Evolutionary conservation across 495 filamentous ascomycete species (phyloP).

Genomic region (Cercophora sp.): DNA sequence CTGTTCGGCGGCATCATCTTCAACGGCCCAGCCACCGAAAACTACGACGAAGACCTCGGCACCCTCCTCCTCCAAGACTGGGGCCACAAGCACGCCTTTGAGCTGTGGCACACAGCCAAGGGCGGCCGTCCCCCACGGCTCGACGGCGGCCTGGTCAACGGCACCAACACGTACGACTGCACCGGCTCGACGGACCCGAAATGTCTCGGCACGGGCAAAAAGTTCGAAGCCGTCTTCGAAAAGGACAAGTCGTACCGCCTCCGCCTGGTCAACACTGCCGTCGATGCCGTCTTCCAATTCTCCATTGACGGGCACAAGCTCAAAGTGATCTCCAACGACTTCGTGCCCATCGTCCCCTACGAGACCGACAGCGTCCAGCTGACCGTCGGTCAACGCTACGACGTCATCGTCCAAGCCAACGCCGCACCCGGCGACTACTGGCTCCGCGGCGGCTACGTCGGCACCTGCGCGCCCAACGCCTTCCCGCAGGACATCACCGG

Average conservation of each 20-base stretch:
- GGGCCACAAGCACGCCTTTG: slow-evolving; percentile 19
- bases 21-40: slow-evolving; percentile 27
- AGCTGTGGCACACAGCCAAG: slow-evolving; percentile 24
- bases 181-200: slow-evolving; percentile 13
- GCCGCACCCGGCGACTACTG: slow-evolving; percentile 51
- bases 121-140: slow-evolving; percentile 30
- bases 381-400: slow-evolving; percentile 61
- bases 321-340: slow-evolving; percentile 49
- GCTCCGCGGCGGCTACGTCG: slow-evolving; percentile 42
- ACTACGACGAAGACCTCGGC: slow-evolving; percentile 41
- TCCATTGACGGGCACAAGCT: slow-evolving; percentile 50
- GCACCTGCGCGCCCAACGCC: slow-evolving; percentile 38
- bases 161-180: slow-evolving; percentile 36
- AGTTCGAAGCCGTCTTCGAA: slow-evolving; percentile 34
- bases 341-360: slow-evolving; percentile 50
- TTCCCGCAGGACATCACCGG: slow-evolving; percentile 46
- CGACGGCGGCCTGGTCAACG: slow-evolving; percentile 35
- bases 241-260: slow-evolving; percentile 44
- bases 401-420: slow-evolving; percentile 62
- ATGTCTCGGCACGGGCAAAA: slow-evolving; percentile 28
- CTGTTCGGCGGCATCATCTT: slow-evolving; percentile 45
- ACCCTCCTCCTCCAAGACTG: slow-evolving; percentile 29
- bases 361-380: slow-evolving; percentile 45
- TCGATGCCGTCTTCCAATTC: slow-evolving; percentile 34
- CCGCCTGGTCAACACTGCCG: slow-evolving; percentile 50